phyloP scores from a whole-genome alignment of 139 green algal species.

The Pleodorina starrii region DNA sequence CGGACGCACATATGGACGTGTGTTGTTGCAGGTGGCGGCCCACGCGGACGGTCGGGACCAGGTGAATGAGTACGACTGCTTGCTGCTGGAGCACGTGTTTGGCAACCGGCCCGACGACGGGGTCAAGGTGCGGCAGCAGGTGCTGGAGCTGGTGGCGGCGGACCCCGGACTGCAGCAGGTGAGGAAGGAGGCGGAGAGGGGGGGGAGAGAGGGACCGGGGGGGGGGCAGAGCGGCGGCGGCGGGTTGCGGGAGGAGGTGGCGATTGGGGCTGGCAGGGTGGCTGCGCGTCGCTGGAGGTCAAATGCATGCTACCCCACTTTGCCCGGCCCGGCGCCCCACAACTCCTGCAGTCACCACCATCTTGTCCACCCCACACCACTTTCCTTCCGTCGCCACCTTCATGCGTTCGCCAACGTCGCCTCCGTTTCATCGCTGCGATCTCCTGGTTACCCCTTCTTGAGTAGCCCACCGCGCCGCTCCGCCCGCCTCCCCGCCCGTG shows the following conservation, averaged over 20 bases:
- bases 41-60: slow-evolving; percentile 69
- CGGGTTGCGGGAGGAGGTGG: not conserved
- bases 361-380: too few species aligned
- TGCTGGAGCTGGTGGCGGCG: slow-evolving; percentile 87
- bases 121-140: slow-evolving; percentile 73
- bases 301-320: too few species aligned
- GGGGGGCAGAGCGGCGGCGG: not conserved
- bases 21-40: slow-evolving; percentile 86
- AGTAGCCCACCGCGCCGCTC: too few species aligned
- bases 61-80: slow-evolving; percentile 81
- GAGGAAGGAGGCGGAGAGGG: not conserved
- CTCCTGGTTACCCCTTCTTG: too few species aligned
- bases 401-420: too few species aligned
- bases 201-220: not conserved
- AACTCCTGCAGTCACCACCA: too few species aligned
- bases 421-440: too few species aligned
- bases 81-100: slow-evolving; percentile 93
- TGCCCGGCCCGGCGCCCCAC: too few species aligned
- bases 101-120: slow-evolving; percentile 85
- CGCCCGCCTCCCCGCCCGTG: not conserved
- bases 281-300: too few species aligned
- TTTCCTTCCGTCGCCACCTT: too few species aligned
- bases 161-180: slow-evolving; percentile 85
- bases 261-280: too few species aligned
- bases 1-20: too few species aligned